A percentile compares a stretch with the other conserved stretches of the same genome.
Conservation (phyloP, 805 yeast genomes). For the Blastobotrys attinorum region DNA sequence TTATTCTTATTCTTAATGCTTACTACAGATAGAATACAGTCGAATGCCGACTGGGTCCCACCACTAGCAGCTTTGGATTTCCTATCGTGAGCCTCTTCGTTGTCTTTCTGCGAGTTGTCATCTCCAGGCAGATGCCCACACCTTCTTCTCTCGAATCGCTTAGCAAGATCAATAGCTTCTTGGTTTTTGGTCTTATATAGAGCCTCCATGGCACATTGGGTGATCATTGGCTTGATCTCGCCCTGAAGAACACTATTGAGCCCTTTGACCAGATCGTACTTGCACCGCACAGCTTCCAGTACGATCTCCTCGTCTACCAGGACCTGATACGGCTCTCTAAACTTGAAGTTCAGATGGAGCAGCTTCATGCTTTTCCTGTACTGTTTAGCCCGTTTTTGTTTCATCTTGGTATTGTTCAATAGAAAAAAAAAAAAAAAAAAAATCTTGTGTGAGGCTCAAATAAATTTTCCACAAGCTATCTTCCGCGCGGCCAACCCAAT, state of each 20-base stretch:
- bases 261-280: slow-evolving; percentile 76
- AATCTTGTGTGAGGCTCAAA: background rate
- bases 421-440: background rate
- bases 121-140: slow-evolving; percentile 65
- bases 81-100: no score
- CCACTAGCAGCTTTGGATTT: no score
- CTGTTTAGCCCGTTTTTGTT: slow-evolving; percentile 91
- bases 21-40: slow-evolving; percentile 69
- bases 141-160: slow-evolving; percentile 80
- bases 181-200: slow-evolving; percentile 67
- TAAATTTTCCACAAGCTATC: no score
- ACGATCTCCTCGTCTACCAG: slow-evolving; percentile 77
- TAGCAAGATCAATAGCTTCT: slow-evolving; percentile 72
- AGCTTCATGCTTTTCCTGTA: slow-evolving; percentile 89
- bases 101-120: slow-evolving; percentile 3
- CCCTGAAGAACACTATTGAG: slow-evolving; percentile 75
- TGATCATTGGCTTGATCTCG: slow-evolving; percentile 80
- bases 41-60: slow-evolving; percentile 39
- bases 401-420: slow-evolving; percentile 42
- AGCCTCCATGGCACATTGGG: slow-evolving; percentile 91
- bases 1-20: slow-evolving; percentile 66
- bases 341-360: slow-evolving; percentile 77
- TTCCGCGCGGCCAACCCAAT: no score
- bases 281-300: slow-evolving; percentile 53
- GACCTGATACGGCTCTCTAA: slow-evolving; percentile 90